Evolutionary conservation across 2,329 filamentous ascomycete species (phyloP).

Genomic region (Elsinoe australis): DNA sequence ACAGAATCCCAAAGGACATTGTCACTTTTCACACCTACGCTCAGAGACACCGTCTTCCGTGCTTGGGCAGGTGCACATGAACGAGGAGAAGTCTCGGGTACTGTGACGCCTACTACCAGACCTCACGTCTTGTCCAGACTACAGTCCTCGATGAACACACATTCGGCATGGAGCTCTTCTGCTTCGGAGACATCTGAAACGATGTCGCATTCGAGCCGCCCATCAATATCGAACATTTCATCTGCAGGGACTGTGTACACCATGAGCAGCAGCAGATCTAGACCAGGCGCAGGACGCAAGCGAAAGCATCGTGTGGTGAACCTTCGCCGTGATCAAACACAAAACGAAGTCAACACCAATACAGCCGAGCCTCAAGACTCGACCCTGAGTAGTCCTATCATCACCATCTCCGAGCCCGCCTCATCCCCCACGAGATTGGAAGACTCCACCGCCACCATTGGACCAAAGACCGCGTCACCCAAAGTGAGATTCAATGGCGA

Average conservation of each 20-base stretch:
- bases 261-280: slow-evolving; percentile 53
- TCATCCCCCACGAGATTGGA: slow-evolving; percentile 3
- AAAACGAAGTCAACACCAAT: slow-evolving; percentile 24
- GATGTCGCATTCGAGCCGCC: slow-evolving; percentile 59
- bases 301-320: slow-evolving; percentile 82
- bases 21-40: slow-evolving; percentile 85
- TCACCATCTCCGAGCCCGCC: slow-evolving; percentile 51
- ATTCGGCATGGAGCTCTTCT: slow-evolving; percentile 34
- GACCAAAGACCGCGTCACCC: slow-evolving; percentile 40
- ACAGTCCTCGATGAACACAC: slow-evolving; percentile 51
- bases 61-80: slow-evolving; percentile 82
- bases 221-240: slow-evolving; percentile 56
- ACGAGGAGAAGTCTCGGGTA: slow-evolving; percentile 49
- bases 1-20: slow-evolving; percentile 84
- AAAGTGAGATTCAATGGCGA: slow-evolving; percentile 29
- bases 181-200: slow-evolving; percentile 58
- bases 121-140: slow-evolving; percentile 40
- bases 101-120: slow-evolving; percentile 36
- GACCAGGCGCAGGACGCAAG: slow-evolving; percentile 59
- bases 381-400: slow-evolving; percentile 42
- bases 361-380: slow-evolving; percentile 24
- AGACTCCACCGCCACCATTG: slow-evolving; percentile 33
- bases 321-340: slow-evolving; percentile 50
- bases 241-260: slow-evolving; percentile 45
- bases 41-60: slow-evolving; percentile 81